phyloP scores from a whole-genome alignment of 148 eudicot genomes.

The Persicaria maculosa region DNA sequence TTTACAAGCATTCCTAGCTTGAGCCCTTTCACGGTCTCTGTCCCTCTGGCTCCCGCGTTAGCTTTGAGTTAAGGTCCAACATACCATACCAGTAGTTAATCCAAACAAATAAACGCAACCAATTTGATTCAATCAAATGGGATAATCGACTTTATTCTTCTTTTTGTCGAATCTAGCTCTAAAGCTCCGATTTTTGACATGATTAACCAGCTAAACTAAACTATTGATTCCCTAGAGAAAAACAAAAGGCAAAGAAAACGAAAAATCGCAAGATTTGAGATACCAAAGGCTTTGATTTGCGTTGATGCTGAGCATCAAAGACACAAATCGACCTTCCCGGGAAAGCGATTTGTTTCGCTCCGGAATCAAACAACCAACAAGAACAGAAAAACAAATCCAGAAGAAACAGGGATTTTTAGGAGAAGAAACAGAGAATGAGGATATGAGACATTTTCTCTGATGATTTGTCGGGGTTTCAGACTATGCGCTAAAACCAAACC shows the following conservation, averaged over 20 bases:
- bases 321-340: background rate
- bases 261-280: background rate
- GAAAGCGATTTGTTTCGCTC: background rate
- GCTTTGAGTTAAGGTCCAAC: slow-evolving; percentile 30
- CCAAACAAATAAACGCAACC: slow-evolving; percentile 9
- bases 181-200: background rate
- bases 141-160: background rate
- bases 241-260: background rate
- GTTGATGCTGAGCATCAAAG: background rate
- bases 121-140: background rate
- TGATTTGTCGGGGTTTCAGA: background rate
- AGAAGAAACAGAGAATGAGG: background rate
- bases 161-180: background rate
- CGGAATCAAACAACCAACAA: background rate
- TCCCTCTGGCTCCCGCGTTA: slow-evolving; percentile 53
- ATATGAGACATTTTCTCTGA: slow-evolving; percentile 2
- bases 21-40: slow-evolving; percentile 52
- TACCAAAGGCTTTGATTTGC: background rate
- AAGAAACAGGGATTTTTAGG: background rate
- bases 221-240: background rate
- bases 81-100: background rate
- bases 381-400: background rate
- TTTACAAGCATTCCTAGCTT: slow-evolving; percentile 37
- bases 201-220: background rate
- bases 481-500: background rate